Base-by-base conservation (phyloP, 2,329 filamentous ascomycete species). In the Xylaria sp. region DNA sequence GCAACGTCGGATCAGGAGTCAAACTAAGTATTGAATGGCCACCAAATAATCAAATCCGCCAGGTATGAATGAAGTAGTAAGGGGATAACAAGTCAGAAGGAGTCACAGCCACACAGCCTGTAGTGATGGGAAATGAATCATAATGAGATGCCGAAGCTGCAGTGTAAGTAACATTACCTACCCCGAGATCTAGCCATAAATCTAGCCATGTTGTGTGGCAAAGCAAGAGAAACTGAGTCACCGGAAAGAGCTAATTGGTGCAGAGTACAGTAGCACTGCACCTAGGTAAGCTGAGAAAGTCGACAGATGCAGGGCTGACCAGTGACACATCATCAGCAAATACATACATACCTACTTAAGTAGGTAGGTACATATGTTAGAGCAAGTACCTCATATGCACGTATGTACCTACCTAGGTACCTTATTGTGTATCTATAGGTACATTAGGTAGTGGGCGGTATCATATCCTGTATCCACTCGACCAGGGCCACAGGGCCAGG, bases 121-220 rank as follows among this genome's bases (percentile, higher is more conserved):
- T 59, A n/a, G 39, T 68, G 66, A 66, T 63, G 29, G 42, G 36
- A 66, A 62, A 68, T 68, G 66, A 68, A 63, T 68, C 66, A 68
- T 68, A 62, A 27, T 33, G 51, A 33, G 29, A 42, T 22, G 17
- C 47, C 17, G 3, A 17, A 45, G 20, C 39, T 20, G n/a, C 39
- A 9, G 36, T 11, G 10, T 38, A 11, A 13, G 36, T 38, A 38
- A 13, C 11, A 38, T 13, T 38, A 38, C 36, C 36, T 13, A 3
- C 10, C n/a, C 15, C 3, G 7, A 22, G 22, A 10, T 22, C 42
- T 6, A 6, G n/a, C 13, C 17, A 11, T 2, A 25, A 31, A 22
- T n/a, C 13, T 13, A 38, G 44, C 31, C 31, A 42, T 27, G 31
- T 36, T 27, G 5, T 58, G 58, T 62, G 63, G 63, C 64, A 63